Percentiles rank a stretch among this genome's conserved stretches.
These are phyloP conservation scores for Chlorella vulgaris DNA, from an alignment of 139 green algal species.

Conservation along the genomic window DNA sequence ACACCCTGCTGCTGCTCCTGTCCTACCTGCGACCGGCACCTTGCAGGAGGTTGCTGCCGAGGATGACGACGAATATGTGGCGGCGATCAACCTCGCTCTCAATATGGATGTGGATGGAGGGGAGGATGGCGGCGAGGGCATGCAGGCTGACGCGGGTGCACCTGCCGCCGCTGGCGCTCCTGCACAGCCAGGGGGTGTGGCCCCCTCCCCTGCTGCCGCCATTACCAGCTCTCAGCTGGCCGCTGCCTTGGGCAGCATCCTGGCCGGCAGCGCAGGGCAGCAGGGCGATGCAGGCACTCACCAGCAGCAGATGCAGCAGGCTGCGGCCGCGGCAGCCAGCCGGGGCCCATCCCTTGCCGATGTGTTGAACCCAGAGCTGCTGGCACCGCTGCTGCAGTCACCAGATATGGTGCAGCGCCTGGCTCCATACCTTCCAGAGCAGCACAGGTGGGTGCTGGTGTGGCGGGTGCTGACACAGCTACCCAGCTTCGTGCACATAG, in stretches of 20 bases:
- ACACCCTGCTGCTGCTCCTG: not conserved
- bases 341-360: slow-evolving; percentile 60
- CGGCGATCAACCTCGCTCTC: slow-evolving; percentile 44
- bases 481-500: no score
- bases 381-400: slow-evolving; percentile 59
- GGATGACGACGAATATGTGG: slow-evolving; percentile 13
- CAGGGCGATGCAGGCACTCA: no score
- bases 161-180: slow-evolving; percentile 26
- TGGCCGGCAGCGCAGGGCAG: slow-evolving; percentile 12
- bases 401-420: slow-evolving; percentile 48
- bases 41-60: slow-evolving; percentile 26
- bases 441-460: slow-evolving; percentile 40
- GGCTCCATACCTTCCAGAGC: slow-evolving; percentile 61
- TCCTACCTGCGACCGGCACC: not conserved
- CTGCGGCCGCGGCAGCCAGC: slow-evolving; percentile 2
- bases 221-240: slow-evolving; percentile 4
- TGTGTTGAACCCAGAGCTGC: slow-evolving; percentile 62
- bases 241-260: slow-evolving; percentile 17
- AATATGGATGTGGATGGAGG: not conserved
- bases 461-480: not conserved
- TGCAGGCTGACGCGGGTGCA: slow-evolving; percentile 9
- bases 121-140: not conserved
- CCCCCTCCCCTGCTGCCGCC: not conserved
- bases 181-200: not conserved
- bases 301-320: not conserved